Percentiles rank a stretch among this genome's conserved stretches.
phyloP scores from a whole-genome alignment of 2,329 filamentous ascomycete genomes.

The Emmonsiellopsis sp. region DNA sequence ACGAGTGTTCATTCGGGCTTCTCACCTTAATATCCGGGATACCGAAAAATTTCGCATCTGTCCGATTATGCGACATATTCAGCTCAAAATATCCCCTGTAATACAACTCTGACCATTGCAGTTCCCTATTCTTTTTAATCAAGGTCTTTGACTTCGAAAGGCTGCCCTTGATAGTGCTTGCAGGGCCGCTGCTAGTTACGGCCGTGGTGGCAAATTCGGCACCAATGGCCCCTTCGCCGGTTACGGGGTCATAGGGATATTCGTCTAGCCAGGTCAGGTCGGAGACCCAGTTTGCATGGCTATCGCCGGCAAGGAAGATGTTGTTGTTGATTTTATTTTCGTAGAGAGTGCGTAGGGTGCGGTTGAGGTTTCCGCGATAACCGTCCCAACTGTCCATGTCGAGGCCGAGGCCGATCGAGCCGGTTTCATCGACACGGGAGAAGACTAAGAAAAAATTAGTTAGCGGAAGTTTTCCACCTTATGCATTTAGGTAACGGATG shows the following conservation, averaged over 20 bases:
- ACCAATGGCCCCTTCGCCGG: conserved; percentile 48
- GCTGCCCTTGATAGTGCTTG: conserved; percentile 45
- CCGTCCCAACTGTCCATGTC: conserved; percentile 27
- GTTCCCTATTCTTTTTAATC: conserved; percentile 47
- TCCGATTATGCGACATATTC: conserved; percentile 46
- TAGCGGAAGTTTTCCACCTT: neutral
- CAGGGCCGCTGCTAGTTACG: conserved; percentile 50
- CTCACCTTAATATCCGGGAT: conserved; percentile 37
- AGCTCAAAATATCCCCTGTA: conserved; percentile 66
- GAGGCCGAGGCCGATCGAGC: conserved; percentile 2
- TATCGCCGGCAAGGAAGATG: conserved; percentile 63
- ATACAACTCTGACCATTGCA: conserved; percentile 65
- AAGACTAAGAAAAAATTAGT: conserved; percentile 1
- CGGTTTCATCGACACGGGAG: conserved; percentile 20
- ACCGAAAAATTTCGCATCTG: conserved; percentile 57
- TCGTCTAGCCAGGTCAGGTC: conserved; percentile 50
- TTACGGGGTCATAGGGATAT: conserved; percentile 42
- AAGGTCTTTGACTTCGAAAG: conserved; percentile 38
- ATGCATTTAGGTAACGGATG: neutral
- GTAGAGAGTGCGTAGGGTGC: conserved; percentile 58
- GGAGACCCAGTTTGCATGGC: conserved; percentile 55
- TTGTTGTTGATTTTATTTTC: conserved; percentile 64
- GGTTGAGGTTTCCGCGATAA: conserved; percentile 61
- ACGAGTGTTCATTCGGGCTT: neutral
- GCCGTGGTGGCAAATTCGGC: conserved; percentile 60